Conservation (phyloP, 2,329 filamentous ascomycete species). For the Pestalotiopsis sp. region DNA sequence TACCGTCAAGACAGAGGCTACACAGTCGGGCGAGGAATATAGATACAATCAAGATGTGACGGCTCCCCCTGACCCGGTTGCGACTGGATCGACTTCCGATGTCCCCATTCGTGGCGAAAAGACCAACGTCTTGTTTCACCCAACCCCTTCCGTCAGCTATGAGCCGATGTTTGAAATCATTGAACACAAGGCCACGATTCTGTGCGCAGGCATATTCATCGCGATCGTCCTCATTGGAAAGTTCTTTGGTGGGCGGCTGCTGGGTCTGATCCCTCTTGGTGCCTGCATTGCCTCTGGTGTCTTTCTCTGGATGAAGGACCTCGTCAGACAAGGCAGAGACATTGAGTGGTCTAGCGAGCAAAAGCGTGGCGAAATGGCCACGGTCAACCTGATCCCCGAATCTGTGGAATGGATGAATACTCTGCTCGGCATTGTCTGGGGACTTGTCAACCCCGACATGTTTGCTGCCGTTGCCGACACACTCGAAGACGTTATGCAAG, state of each 20-base stretch:
- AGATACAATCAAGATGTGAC: constrained; percentile 85
- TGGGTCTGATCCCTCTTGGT: constrained; percentile 75
- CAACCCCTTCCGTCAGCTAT: constrained; percentile 86
- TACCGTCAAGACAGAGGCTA: constrained; percentile 69
- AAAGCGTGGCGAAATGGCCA: constrained; percentile 81
- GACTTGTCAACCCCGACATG: constrained; percentile 93
- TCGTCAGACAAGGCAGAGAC: constrained; percentile 79
- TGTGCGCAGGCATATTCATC: constrained; percentile 72
- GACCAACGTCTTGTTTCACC: constrained; percentile 95
- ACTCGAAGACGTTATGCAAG: constrained; percentile 61
- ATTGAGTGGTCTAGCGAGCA: constrained; percentile 89
- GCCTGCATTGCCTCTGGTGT: constrained; percentile 75
- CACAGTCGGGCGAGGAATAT: constrained; percentile 79
- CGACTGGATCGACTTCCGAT: constrained; percentile 82
- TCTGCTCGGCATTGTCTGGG: constrained; percentile 82
- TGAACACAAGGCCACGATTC: constrained; percentile 71
- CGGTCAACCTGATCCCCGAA: constrained; percentile 87
- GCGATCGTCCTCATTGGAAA: constrained; percentile 78
- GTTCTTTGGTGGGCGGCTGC: constrained; percentile 75
- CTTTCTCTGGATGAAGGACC: constrained; percentile 87
- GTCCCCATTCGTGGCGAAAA: constrained; percentile 96
- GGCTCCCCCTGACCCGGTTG: constrained; percentile 85
- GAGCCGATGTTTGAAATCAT: constrained; percentile 82
- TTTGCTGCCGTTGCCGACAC: constrained; percentile 91
- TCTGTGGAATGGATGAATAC: constrained; percentile 98